Conservation (phyloP, 345 rosid genomes). For the Anastatica hierochuntica region DNA sequence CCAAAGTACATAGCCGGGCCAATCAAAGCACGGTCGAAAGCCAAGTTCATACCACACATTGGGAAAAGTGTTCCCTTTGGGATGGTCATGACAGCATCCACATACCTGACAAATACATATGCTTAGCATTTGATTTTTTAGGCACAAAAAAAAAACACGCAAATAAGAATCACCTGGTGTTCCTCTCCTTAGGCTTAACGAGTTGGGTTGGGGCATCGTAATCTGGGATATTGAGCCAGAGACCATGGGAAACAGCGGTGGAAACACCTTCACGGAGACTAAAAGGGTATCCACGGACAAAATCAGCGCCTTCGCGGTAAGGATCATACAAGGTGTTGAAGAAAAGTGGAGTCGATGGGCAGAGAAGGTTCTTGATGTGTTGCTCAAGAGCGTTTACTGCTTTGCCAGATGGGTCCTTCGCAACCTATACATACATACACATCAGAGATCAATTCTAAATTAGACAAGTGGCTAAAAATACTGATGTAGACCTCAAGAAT, state of each 20-base stretch:
- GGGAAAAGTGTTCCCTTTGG: constrained; percentile 95
- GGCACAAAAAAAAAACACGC: not conserved
- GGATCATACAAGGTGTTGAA: constrained; percentile 97
- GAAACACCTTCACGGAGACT: constrained; percentile 91
- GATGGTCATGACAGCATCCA: constrained; percentile 81
- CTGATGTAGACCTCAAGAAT: not conserved
- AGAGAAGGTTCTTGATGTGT: constrained; percentile 84
- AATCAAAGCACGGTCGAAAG: constrained; percentile 78
- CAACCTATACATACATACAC: constrained; percentile 75
- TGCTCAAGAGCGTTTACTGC: constrained; percentile 83
- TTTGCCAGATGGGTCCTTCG: constrained; percentile 76
- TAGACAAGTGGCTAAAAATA: not conserved
- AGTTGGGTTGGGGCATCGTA: constrained; percentile 99
- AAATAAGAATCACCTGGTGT: constrained; percentile 46
- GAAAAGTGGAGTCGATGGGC: constrained; percentile 84
- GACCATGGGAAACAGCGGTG: constrained; percentile 95
- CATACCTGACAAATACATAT: constrained; percentile 42
- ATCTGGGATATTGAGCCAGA: constrained; percentile 98
- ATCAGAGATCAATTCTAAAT: not conserved
- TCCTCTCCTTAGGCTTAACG: constrained; percentile 89
- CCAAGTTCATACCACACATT: constrained; percentile 98
- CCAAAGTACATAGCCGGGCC: constrained; percentile 99
- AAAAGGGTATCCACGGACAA: constrained; percentile 96
- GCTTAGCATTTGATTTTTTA: no score
- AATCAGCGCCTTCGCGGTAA: constrained; percentile 78